Base-by-base conservation (phyloP, 129 eudicot genomes). In the Erigeron canadensis region DNA sequence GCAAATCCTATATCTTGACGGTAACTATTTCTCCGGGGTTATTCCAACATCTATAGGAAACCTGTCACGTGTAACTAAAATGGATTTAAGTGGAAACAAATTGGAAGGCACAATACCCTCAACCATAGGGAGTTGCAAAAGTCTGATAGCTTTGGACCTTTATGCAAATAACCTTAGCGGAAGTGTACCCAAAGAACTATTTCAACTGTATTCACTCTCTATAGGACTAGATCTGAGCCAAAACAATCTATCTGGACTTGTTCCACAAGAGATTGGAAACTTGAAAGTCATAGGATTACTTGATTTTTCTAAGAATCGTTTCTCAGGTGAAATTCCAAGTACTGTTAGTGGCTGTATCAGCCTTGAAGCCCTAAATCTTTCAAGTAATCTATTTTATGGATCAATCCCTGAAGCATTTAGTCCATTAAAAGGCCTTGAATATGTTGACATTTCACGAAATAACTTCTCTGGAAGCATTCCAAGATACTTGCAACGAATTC, bases 241-340 rank as follows among this genome's bases (percentile, higher is more conserved):
- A 17, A 78, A 78, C 74, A 42, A 21, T 28, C 5, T 78, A 1
- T 64, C 73, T 4, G 78, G 82, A 55, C 10, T 42, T 28, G 69
- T 78, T 22, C 78, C 74, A 2, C 28, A 16, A 69, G 82, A 72
- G 47, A 63, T 65, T 22, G 78, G 74, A 8, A 45, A 71, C 6
- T 42, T 78, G 12, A 45, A 55, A 44, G 23, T 44, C 28, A 10
- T 78, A 8, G 67, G 13, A 28, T 3, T 10, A 5, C 72, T 78
- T 6, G 56, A 72, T 56, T 12, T 78, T 8, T 72, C 82, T 19
- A 37, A 39, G 13, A 78, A 78, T 23, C 39, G 5, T 37, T 66
- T 79, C 23, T 21, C 79, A 1, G 69, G 78, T 44, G 78, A 79
- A 13, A 40, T 79, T 73, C 78, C 78, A 34, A 43, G 68, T 7